Conservation (phyloP, 2,329 filamentous ascomycete species). For the Samsoniella hepiali region DNA sequence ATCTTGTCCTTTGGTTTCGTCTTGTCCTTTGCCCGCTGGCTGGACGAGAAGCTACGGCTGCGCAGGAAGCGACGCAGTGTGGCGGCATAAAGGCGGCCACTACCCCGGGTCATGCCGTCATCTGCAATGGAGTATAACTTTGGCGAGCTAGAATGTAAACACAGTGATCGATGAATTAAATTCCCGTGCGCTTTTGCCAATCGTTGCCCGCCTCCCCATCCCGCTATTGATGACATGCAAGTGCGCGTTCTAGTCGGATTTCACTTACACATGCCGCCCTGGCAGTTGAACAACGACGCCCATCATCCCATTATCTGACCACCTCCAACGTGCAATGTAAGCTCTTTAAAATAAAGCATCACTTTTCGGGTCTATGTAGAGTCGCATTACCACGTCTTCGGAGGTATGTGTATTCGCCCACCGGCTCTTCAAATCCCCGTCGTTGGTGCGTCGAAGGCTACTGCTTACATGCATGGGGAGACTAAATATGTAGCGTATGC, state of each 20-base stretch:
- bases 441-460: background rate
- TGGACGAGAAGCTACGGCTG: slow-evolving; percentile 36
- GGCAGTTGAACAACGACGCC: background rate
- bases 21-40: slow-evolving; percentile 40
- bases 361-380: background rate
- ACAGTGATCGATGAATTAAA: background rate
- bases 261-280: background rate
- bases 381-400: background rate
- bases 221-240: background rate
- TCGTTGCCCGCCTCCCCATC: background rate
- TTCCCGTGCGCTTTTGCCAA: background rate
- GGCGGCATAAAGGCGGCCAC: background rate
- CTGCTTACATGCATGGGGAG: background rate
- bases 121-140: background rate
- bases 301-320: background rate
- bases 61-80: slow-evolving; percentile 8
- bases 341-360: background rate
- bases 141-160: background rate
- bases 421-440: background rate
- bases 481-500: background rate
- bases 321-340: background rate
- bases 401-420: background rate
- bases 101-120: background rate
- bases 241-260: background rate
- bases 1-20: slow-evolving; percentile 42